Percentiles rank a stretch among this genome's conserved stretches.
These are phyloP conservation scores for Wickerhamiella slavikovae DNA, from an alignment of 805 yeast species.

Conservation along the genomic window DNA sequence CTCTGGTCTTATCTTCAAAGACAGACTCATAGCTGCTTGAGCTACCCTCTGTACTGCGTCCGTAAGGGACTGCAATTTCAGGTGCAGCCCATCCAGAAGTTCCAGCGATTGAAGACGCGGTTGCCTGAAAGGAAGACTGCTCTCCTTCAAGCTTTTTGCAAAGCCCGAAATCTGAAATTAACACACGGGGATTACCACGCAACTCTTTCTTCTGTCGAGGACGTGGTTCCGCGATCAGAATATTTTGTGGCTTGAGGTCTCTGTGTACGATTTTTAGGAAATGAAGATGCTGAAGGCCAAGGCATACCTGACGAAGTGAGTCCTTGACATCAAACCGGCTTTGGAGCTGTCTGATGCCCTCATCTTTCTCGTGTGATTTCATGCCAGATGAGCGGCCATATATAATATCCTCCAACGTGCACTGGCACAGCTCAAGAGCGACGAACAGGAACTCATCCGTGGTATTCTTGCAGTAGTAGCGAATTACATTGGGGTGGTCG, in stretches of 20 bases:
- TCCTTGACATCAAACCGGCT: slow-evolving; percentile 22
- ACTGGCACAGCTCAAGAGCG: slow-evolving; percentile 79
- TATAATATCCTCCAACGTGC: slow-evolving; percentile 70
- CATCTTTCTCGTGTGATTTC: neutral
- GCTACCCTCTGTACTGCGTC: neutral
- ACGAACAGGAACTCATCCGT: slow-evolving; percentile 76
- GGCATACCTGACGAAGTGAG: slow-evolving; percentile 48
- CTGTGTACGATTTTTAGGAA: slow-evolving; percentile 82
- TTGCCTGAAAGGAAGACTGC: slow-evolving; percentile 83
- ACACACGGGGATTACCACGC: slow-evolving; percentile 9
- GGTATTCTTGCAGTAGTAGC: slow-evolving; percentile 86
- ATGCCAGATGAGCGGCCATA: slow-evolving; percentile 19
- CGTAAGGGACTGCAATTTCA: slow-evolving; percentile 24
- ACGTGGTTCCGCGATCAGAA: slow-evolving; percentile 51
- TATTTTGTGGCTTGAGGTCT: slow-evolving; percentile 88
- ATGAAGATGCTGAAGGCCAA: slow-evolving; percentile 74
- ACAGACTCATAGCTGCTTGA: too few relatives aligned
- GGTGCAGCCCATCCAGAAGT: slow-evolving; percentile 99
- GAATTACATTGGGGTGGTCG: slow-evolving; percentile 84
- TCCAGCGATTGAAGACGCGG: slow-evolving; percentile 85
- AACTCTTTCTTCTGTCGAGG: slow-evolving; percentile 10
- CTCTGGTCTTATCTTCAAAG: neutral
- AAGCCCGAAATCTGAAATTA: slow-evolving; percentile 89
- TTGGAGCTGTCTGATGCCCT: neutral
- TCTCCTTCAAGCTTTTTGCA: slow-evolving; percentile 83